Base-by-base conservation (phyloP, 192 early-diverging fungal species). In the Spizellomyces punctatus region DNA sequence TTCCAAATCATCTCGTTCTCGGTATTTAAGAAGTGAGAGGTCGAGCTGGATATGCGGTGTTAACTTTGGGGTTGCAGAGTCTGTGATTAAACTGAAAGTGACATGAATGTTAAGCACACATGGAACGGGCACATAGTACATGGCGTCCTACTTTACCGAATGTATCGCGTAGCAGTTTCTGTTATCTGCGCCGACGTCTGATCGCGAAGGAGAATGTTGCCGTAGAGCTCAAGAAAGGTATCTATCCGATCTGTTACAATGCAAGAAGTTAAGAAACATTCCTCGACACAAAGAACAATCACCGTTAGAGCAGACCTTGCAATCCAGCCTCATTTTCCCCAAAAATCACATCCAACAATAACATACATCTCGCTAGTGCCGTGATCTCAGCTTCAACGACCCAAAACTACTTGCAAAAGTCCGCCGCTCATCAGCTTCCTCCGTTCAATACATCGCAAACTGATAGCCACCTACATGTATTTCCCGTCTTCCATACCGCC, bases 1-100 rank as follows among this genome's bases (percentile, higher is more conserved):
- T 58, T 86, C 84, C 8, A 89, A 19, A 56, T 89, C 87, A 64
- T 89, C 87, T 45, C 81, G 60, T 49, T 89, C 87, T 6, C 82
- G 54, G 63, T 79, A 89, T 59, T 76, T 84, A 14, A 86, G 71
- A 43, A 36, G 27, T 36, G 50, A 5, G 74, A 42, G 21, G 55
- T 57, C 19, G 66, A 27, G 17, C 56, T 55, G 19, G 52, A n/a
- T 7, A 68, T n/a, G 66, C 43, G 27, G 27, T 36, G 27, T 36
- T 36, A 36, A 36, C 27, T 0, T 36, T 36, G 27, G 27, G 27
- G 27, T 36, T 36, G 27, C 27, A 0, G 27, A 36, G 27, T 36
- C 3, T 36, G 27, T 36, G 0, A 36, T 36, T 36, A 36, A 36
- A 36, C 27, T 36, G 27, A 36, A 36, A 36, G 27, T 3, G 27